Evolutionary conservation across 2,329 filamentous ascomycete species (phyloP), one percentile per base, ranked within the genome.

Genomic region (Diaporthe citriasiana): DNA sequence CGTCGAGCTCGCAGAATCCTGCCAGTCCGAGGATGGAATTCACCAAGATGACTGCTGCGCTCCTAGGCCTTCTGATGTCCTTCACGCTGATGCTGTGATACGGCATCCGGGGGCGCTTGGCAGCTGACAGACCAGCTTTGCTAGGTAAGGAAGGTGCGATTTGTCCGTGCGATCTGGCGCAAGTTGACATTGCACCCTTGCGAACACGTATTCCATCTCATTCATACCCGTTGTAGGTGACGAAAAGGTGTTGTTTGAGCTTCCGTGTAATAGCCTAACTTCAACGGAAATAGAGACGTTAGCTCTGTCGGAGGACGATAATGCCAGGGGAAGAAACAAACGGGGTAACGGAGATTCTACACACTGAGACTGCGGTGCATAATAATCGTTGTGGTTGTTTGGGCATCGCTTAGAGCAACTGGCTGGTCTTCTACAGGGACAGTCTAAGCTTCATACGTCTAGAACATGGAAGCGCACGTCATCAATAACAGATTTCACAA

Each of bases 51-150:
- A 82, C 84, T 35, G 83, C 84, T n/a, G 87, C 83, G 4, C 79
- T 89, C 12, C 83, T 85, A 1, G 83, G 82, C 45, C 86, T 89
- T n/a, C 87, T 88, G 86, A 80, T 89, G 74, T 82, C 87, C 53
- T 88, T 89, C 75, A 84, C 87, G 45, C 83, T 87, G 74, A 88
- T 86, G 85, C 78, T 89, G 73, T 88, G 80, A 83, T 60, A 19
- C 55, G 25, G 17, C 27, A n/a, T 30, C 45, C 22, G 13, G 45
- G 27, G n/a, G 30, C 8, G 33, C n/a, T 30, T 53, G 47, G n/a
- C 33, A 51, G 33, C 13, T 40, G 63, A 15, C 53, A 4, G 63
- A 38, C 15, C 33, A 40, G 33, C 30, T 17, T 47, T 13, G 15
- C 15, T 19, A 40, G 47, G 53, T 22, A 66, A 22, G 3, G 30